Evolutionary conservation across 2,329 filamentous ascomycete genomes (phyloP).

Genomic region (Aspergillus piperis): DNA sequence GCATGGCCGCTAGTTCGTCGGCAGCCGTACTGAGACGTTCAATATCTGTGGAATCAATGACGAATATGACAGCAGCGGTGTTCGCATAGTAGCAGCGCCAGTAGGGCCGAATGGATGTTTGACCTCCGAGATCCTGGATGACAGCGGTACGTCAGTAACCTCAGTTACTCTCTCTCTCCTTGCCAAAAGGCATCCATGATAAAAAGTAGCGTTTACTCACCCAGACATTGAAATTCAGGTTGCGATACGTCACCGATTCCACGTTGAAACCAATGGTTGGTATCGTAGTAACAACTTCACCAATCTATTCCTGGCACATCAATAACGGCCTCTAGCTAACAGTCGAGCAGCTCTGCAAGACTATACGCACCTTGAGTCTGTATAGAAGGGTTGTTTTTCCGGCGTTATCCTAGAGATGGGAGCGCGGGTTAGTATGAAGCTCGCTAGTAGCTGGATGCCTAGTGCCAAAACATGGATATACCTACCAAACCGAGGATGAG

Average conservation of each 20-base stretch:
- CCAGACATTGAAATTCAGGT: conserved; percentile 99
- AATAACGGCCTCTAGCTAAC: neutral
- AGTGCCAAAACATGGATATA: conserved; percentile 19
- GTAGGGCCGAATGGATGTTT: conserved; percentile 98
- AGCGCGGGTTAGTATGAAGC: conserved; percentile 18
- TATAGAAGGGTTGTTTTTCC: conserved; percentile 97
- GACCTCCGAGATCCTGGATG: conserved; percentile 80
- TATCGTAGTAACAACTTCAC: conserved; percentile 98
- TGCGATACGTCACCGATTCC: conserved; percentile 97
- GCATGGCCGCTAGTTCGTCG: conserved; percentile 90
- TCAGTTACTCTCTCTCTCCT: neutral
- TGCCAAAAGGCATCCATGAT: neutral
- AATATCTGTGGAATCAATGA: conserved; percentile 97
- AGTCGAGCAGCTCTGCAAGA: neutral
- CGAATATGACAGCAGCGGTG: conserved; percentile 97
- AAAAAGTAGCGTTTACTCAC: conserved; percentile 51
- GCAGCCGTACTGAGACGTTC: conserved; percentile 89
- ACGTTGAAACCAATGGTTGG: conserved; percentile 99
- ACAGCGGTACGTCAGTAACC: conserved; percentile 3
- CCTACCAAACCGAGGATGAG: conserved; percentile 88
- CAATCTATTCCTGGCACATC: conserved; percentile 64
- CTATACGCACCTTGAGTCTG: conserved; percentile 74
- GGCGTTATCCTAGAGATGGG: conserved; percentile 76
- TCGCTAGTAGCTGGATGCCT: conserved; percentile 11
- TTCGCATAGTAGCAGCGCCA: conserved; percentile 99